phyloP scores from a whole-genome alignment of 768 basidiomycete genomes.

The Suillus subalutaceus region DNA sequence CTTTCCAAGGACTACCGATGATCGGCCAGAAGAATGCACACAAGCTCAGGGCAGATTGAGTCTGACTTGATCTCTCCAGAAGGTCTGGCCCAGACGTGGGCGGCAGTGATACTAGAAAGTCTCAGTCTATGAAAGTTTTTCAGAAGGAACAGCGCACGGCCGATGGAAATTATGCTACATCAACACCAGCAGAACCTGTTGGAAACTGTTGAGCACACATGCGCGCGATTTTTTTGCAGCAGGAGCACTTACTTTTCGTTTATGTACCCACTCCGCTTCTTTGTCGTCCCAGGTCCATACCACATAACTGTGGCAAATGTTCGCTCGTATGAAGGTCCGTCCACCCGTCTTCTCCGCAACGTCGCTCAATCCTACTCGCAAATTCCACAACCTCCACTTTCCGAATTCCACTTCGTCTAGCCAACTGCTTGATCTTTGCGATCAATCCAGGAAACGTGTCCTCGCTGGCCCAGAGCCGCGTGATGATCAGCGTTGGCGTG shows the following conservation, averaged over 20 bases:
- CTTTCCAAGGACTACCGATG: too few species aligned
- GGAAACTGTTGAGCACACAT: not conserved
- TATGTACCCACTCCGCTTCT: conserved; percentile 47
- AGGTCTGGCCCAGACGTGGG: too few species aligned
- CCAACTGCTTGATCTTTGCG: conserved; percentile 36
- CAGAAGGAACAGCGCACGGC: not conserved
- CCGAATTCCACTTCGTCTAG: conserved; percentile 36
- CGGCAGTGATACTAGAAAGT: not conserved
- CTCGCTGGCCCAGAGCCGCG: conserved; percentile 38
- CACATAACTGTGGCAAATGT: conserved; percentile 50
- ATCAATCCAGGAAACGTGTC: conserved; percentile 40
- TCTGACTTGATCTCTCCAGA: too few species aligned
- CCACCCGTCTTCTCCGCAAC: conserved; percentile 35
- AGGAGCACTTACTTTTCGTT: conserved; percentile 46
- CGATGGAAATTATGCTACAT: not conserved
- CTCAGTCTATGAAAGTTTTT: not conserved
- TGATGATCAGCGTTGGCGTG: conserved; percentile 44
- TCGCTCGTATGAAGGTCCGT: conserved; percentile 35
- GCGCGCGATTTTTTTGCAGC: not conserved
- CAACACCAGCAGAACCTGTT: conserved; percentile 4
- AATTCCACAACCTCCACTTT: conserved; percentile 53
- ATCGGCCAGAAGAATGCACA: too few species aligned
- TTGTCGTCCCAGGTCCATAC: conserved; percentile 45
- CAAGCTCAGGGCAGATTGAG: too few species aligned
- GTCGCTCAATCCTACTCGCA: conserved; percentile 36